Percentiles rank a stretch among this genome's conserved stretches.
These are phyloP conservation scores for Fusarium sp. DNA, from an alignment of 2,329 filamentous ascomycete species.

Conservation along the genomic window DNA sequence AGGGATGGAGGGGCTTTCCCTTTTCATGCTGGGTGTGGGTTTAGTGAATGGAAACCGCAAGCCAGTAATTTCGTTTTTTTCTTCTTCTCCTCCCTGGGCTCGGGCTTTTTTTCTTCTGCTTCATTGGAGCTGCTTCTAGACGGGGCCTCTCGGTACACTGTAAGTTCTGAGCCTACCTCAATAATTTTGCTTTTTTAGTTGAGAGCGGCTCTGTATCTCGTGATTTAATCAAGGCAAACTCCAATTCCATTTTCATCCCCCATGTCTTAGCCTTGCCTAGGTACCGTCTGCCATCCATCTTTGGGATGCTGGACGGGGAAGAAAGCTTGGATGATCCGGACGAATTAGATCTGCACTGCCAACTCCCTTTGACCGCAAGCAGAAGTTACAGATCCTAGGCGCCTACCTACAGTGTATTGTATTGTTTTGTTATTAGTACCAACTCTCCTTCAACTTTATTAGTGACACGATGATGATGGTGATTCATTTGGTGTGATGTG, in stretches of 20 bases:
- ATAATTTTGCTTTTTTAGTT: constrained; percentile 20
- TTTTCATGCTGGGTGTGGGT: constrained; percentile 14
- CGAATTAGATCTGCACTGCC: constrained; percentile 44
- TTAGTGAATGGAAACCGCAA: constrained; percentile 6
- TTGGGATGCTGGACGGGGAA: constrained; percentile 39
- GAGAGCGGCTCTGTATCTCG: constrained; percentile 28
- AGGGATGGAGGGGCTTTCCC: constrained; percentile 10
- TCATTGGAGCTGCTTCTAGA: not conserved
- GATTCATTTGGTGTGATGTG: constrained; percentile 8
- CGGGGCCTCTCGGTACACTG: not conserved
- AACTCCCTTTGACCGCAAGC: constrained; percentile 34
- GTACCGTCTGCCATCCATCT: not conserved
- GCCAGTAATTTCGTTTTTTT: constrained; percentile 31
- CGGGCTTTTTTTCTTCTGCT: not conserved
- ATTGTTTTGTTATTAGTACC: not conserved
- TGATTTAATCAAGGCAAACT: constrained; percentile 33
- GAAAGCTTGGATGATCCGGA: constrained; percentile 39
- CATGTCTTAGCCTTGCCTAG: constrained; percentile 22
- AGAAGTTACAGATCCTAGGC: constrained; percentile 18
- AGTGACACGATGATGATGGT: constrained; percentile 22
- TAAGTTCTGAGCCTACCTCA: not conserved
- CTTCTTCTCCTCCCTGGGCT: not conserved
- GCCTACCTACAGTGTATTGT: not conserved
- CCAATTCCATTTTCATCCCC: constrained; percentile 24
- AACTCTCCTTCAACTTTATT: not conserved